These are phyloP conservation scores for Boletus rufocinnamomeus DNA, from an alignment of 768 basidiomycete genomes.

Conservation along the genomic window DNA sequence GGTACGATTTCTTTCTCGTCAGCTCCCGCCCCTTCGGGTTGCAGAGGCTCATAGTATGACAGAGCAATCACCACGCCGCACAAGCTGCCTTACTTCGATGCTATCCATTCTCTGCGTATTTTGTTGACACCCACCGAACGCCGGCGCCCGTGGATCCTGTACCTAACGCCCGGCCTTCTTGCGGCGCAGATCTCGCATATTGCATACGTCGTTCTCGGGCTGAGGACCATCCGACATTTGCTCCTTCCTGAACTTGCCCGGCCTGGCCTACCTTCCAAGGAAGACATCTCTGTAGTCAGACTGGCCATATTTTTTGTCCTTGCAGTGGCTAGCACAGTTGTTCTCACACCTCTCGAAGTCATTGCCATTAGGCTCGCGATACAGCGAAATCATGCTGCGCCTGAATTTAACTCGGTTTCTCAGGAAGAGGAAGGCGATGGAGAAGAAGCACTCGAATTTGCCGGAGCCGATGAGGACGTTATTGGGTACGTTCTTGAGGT, in stretches of 20 bases:
- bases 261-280: conserved; percentile 33
- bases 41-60: conserved; percentile 7
- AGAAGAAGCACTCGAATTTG: conserved; percentile 61
- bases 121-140: conserved; percentile 83
- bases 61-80: conserved; percentile 86
- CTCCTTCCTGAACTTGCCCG: conserved; percentile 56
- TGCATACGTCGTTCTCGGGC: conserved; percentile 44
- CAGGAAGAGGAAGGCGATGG: conserved; percentile 72
- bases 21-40: not conserved
- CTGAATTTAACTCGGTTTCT: conserved; percentile 71
- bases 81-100: conserved; percentile 64
- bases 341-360: conserved; percentile 79
- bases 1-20: conserved; percentile 44
- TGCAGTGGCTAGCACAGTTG: conserved; percentile 52
- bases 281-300: conserved; percentile 51
- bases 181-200: conserved; percentile 46
- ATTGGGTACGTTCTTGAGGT: conserved; percentile 59
- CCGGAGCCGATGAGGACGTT: conserved; percentile 76
- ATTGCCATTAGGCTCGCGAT: conserved; percentile 77
- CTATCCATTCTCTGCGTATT: conserved; percentile 59
- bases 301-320: conserved; percentile 58
- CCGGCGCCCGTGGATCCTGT: conserved; percentile 75
- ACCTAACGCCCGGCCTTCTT: conserved; percentile 72
- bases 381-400: conserved; percentile 79
- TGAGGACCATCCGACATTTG: conserved; percentile 48